Conservation (phyloP, 176 grass and related monocot genomes). For the Bonia amplexicaulis region DNA sequence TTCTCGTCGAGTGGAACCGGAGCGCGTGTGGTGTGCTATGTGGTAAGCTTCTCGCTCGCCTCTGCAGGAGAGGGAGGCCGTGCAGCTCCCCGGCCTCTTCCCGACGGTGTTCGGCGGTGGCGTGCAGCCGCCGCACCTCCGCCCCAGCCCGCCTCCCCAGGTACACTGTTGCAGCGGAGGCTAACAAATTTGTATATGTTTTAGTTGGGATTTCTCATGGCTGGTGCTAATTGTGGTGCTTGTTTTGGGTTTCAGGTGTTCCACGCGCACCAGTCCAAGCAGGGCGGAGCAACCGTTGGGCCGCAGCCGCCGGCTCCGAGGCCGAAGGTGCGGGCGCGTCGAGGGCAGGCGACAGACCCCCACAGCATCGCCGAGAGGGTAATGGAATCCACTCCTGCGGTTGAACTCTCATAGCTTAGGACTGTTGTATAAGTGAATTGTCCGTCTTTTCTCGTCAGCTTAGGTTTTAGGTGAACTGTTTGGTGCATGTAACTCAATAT, state of each 20-base stretch:
- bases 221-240: not conserved
- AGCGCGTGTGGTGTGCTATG: not conserved
- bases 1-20: not conserved
- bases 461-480: too few relatives aligned
- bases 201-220: not conserved
- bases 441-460: too few relatives aligned
- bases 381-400: not conserved
- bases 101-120: conserved; percentile 67
- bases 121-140: conserved; percentile 68
- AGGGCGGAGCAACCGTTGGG: conserved; percentile 29
- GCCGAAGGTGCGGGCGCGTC: conserved; percentile 86
- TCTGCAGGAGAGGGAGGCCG: conserved; percentile 70
- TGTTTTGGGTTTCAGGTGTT: conserved; percentile 57
- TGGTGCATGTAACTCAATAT: too few relatives aligned
- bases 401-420: not conserved
- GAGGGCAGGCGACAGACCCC: conserved; percentile 89
- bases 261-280: conserved; percentile 65
- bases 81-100: conserved; percentile 66
- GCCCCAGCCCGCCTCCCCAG: conserved; percentile 70
- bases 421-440: too few relatives aligned
- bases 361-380: conserved; percentile 98
- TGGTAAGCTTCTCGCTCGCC: conserved; percentile 10
- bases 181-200: not conserved
- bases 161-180: conserved; percentile 11
- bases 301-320: conserved; percentile 70